Conservation (phyloP, 139 green algal species). For the Tetraselmis striata region DNA sequence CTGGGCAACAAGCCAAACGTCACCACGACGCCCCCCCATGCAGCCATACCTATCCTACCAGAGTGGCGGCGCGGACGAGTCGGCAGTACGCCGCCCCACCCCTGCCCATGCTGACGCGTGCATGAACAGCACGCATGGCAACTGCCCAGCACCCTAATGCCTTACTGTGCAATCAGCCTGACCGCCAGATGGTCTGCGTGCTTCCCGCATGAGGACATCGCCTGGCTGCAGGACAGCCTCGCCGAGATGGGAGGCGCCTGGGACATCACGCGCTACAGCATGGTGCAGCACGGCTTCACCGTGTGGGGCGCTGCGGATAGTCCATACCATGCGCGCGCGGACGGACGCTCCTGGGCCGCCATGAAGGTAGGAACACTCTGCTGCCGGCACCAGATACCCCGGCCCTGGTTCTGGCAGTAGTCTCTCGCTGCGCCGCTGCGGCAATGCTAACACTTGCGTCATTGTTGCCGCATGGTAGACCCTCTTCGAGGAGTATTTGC, state of each 20-base stretch:
- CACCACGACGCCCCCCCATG: neutral
- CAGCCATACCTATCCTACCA: neutral
- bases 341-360: neutral
- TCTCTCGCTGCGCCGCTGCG: too few relatives aligned
- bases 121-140: too few relatives aligned
- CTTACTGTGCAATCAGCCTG: too few relatives aligned
- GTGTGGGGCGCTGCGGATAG: neutral
- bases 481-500: neutral
- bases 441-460: too few relatives aligned
- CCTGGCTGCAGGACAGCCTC: neutral
- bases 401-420: too few relatives aligned
- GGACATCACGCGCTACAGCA: neutral
- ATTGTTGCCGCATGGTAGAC: too few relatives aligned
- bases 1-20: neutral
- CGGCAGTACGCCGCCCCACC: neutral
- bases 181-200: too few relatives aligned
- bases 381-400: too few relatives aligned
- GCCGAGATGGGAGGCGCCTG: neutral
- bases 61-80: neutral
- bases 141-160: too few relatives aligned
- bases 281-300: neutral
- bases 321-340: neutral
- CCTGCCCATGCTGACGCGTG: neutral
- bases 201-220: neutral
- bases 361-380: too few relatives aligned